phyloP scores from a whole-genome alignment of 1,284 basidiomycete species.

The Ganoderma resinaceum region DNA sequence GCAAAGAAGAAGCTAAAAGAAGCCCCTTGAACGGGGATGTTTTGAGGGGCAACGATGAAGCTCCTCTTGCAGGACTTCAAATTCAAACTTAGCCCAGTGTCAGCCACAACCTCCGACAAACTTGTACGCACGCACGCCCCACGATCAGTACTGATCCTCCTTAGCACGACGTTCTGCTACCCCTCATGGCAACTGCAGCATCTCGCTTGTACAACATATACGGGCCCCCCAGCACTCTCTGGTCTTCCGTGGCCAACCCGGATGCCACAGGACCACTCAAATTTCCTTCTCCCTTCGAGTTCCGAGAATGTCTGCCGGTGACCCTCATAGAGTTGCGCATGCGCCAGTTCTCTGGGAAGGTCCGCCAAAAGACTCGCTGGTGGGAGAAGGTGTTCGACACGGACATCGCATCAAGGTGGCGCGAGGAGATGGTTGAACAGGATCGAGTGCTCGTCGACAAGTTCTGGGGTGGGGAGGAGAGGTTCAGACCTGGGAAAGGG shows the following conservation, averaged over 20 bases:
- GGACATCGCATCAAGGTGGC: conserved; percentile 25
- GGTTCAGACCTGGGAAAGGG: background rate
- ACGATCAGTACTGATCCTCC: too few species aligned
- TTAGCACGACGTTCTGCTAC: background rate
- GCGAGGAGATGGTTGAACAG: conserved; percentile 27
- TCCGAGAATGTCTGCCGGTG: background rate
- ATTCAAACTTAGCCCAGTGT: too few species aligned
- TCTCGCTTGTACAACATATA: background rate
- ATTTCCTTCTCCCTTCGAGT: conserved; percentile 14
- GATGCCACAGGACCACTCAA: background rate
- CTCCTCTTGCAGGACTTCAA: too few species aligned
- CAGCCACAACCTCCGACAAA: too few species aligned
- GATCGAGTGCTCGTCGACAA: background rate
- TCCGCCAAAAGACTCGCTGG: conserved; percentile 30
- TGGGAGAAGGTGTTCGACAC: conserved; percentile 29
- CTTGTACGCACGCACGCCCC: too few species aligned
- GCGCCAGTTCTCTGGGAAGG: conserved; percentile 24
- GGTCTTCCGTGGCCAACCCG: background rate
- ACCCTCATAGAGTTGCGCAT: conserved; percentile 29
- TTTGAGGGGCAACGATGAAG: too few species aligned
- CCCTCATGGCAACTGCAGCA: background rate
- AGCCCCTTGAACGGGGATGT: too few species aligned
- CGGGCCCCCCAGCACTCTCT: background rate
- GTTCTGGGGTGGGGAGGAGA: conserved; percentile 9
- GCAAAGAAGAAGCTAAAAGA: too few species aligned